Base-by-base conservation (phyloP, 768 basidiomycete species). In the Tulasnella sp. region DNA sequence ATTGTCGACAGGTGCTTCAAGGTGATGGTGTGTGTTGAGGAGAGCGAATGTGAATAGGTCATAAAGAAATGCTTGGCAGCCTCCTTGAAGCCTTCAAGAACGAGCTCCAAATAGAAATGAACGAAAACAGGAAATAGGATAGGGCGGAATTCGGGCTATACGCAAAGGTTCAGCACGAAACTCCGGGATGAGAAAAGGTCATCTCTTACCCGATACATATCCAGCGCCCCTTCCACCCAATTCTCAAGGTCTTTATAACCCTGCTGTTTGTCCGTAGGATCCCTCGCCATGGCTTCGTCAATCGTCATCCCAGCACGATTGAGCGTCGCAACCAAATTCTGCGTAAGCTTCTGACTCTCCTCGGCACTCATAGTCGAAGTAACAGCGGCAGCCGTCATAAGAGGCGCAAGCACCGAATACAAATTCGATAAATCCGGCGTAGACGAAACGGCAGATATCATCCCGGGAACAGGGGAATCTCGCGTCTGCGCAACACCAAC, bases 101-200 rank as follows among this genome's bases (percentile, higher is more conserved):
- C 82, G 48, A 99, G 77, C 68, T 97, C 94, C 29, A 99, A 75
- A 68, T 94, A 97, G 67, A 97, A 97, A 69, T 99, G 91, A 49
- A 87, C 90, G 67, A 97, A 98, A 61, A 99, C 86, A 2, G 96
- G 96, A 66, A 92, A 96, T 14, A 96, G 71, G 34, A 99, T 84
- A 42, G 89, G 92, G 42, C 86, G 77, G 64, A 99, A 86, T 69
- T 99, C 93, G 54, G 90, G 89, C 86, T 98, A 67, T 17, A 52
- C 32, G 19, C 40, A 40, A 65, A 61, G 27, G 15, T 50, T 23
- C 19, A 36, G 17, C 29, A 14, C 2, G 25, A n/a, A n/a, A 19
- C 39, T 34, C 46, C 19, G 29, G 35, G 11, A 17, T 15, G 51
- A 17, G 42, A 12, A 11, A 36, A 17, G 45, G 19, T 19, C 8